Conservation (phyloP, 345 rosid genomes). For the Physaria fendleri region DNA sequence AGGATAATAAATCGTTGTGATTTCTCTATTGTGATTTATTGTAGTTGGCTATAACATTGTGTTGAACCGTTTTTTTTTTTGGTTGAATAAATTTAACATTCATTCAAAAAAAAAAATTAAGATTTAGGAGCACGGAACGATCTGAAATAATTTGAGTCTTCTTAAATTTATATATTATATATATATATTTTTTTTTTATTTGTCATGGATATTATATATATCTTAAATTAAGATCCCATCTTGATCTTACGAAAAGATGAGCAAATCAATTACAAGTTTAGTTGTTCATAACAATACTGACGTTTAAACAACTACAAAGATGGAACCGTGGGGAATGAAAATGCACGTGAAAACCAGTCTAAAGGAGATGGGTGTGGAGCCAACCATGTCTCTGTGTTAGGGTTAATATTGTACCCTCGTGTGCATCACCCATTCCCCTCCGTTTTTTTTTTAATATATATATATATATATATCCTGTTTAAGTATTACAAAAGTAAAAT, state of each 20-base stretch:
- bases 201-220: no score
- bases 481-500: conserved; percentile 9
- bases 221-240: not conserved
- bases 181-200: no score
- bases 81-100: no score
- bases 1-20: no score
- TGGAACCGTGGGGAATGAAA: conserved; percentile 1
- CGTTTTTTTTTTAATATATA: not conserved
- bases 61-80: no score
- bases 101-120: no score
- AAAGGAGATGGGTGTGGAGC: conserved; percentile 33
- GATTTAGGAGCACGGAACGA: no score
- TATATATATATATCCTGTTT: no score
- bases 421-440: conserved; percentile 25
- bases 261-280: not conserved
- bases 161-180: no score
- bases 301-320: not conserved
- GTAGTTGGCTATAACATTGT: no score
- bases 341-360: conserved; percentile 23
- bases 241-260: not conserved
- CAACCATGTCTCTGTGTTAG: conserved; percentile 14
- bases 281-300: not conserved
- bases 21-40: no score
- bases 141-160: no score
- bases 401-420: conserved; percentile 23